Evolutionary conservation across 768 basidiomycete genomes (phyloP).

Genomic region (Boletus fagicola): DNA sequence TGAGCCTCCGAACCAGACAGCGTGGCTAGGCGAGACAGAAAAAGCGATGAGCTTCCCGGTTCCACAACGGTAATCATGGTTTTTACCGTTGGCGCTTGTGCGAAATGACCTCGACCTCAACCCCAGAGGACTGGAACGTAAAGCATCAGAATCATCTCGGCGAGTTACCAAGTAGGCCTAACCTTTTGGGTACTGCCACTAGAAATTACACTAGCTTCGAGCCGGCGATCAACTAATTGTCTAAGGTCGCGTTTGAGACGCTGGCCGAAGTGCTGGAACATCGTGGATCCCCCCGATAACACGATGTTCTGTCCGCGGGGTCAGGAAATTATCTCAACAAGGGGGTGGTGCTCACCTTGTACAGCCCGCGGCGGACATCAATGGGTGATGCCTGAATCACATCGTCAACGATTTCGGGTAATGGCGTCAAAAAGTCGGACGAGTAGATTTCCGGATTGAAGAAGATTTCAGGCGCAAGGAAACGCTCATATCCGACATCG

Average conservation of each 20-base stretch:
- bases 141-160: constrained; percentile 1
- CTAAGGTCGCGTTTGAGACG: constrained; percentile 94
- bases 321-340: background rate
- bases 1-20: constrained; percentile 98
- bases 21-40: constrained; percentile 51
- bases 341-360: constrained; percentile 61
- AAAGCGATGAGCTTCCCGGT: constrained; percentile 7
- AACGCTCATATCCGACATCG: constrained; percentile 97
- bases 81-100: constrained; percentile 92
- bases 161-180: constrained; percentile 17
- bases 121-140: constrained; percentile 76
- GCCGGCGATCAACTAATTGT: constrained; percentile 86
- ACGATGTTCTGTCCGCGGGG: constrained; percentile 80
- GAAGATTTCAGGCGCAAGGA: constrained; percentile 98
- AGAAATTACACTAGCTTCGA: constrained; percentile 70
- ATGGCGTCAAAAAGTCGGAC: constrained; percentile 94
- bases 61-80: background rate
- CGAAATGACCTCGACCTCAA: constrained; percentile 97
- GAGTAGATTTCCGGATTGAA: constrained; percentile 99
- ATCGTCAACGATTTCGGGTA: constrained; percentile 93
- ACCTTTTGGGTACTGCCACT: constrained; percentile 80
- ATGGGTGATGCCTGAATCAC: constrained; percentile 97
- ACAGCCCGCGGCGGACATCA: constrained; percentile 93
- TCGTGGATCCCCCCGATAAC: constrained; percentile 93
- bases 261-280: constrained; percentile 99